Conservation (phyloP, 1,139 yeast genomes). For the Candida pseudoviswanathii region DNA sequence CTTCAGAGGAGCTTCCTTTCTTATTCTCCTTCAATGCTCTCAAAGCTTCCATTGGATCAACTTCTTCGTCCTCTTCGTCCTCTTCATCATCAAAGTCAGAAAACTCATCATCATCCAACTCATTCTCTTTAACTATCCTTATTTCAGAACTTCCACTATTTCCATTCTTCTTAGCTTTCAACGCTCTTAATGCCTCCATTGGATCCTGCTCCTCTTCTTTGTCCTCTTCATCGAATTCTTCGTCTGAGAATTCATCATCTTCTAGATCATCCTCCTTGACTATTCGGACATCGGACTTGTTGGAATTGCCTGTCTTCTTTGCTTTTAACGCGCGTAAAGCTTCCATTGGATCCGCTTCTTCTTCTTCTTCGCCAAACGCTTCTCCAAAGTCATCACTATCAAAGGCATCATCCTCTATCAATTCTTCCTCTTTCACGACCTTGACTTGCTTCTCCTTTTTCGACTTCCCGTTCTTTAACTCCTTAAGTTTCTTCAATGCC, state of each 20-base stretch:
- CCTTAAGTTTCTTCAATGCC: slow-evolving; percentile 25
- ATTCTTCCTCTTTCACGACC: slow-evolving; percentile 32
- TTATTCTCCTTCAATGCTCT: slow-evolving; percentile 13
- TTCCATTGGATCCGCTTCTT: slow-evolving; percentile 36
- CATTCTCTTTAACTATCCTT: slow-evolving; percentile 31
- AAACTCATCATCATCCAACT: slow-evolving; percentile 25
- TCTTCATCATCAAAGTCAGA: slow-evolving; percentile 15
- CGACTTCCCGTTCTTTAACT: slow-evolving; percentile 20
- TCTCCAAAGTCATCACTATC: slow-evolving; percentile 17
- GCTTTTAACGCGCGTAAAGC: slow-evolving; percentile 20
- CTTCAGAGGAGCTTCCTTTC: slow-evolving; percentile 4
- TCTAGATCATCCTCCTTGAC: slow-evolving; percentile 33
- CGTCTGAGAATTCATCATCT: slow-evolving; percentile 22
- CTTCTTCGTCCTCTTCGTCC: slow-evolving; percentile 14
- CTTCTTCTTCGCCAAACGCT: slow-evolving; percentile 22
- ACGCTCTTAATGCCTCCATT: slow-evolving; percentile 23
- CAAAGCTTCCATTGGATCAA: slow-evolving; percentile 34
- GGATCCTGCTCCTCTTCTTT: slow-evolving; percentile 32
- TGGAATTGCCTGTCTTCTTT: slow-evolving; percentile 9
- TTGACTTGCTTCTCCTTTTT: slow-evolving; percentile 14
- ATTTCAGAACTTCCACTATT: slow-evolving; percentile 22
- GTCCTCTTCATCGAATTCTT: slow-evolving; percentile 28
- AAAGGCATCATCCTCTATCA: slow-evolving; percentile 14
- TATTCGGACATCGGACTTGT: slow-evolving; percentile 16
- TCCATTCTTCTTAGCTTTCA: slow-evolving; percentile 20